Evolutionary conservation across 768 basidiomycete species (phyloP).

Genomic region (Terana coerulea): DNA sequence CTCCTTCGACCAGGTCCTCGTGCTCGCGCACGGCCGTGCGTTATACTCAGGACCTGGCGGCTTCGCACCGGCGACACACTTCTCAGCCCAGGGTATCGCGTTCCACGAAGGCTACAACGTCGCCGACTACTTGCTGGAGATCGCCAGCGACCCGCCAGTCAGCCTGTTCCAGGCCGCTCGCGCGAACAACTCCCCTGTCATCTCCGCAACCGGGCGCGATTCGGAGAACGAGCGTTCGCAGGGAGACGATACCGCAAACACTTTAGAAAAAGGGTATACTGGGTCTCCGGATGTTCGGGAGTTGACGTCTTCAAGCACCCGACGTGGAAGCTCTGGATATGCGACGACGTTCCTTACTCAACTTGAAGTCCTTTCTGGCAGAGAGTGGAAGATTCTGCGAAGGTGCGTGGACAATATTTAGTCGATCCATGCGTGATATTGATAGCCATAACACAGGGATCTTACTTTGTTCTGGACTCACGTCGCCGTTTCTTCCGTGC

Average conservation of each 20-base stretch:
- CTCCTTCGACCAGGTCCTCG: conserved; percentile 75
- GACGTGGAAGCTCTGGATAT: conserved; percentile 33
- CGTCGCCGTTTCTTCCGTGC: conserved; percentile 57
- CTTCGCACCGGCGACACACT: conserved; percentile 64
- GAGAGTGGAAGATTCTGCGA: conserved; percentile 82
- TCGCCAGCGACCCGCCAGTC: conserved; percentile 66
- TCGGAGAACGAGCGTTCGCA: neutral
- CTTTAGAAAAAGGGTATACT: conserved; percentile 1
- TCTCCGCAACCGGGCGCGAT: too few species aligned
- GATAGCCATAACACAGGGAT: conserved; percentile 55
- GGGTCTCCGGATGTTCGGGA: neutral
- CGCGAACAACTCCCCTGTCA: too few species aligned
- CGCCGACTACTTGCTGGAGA: conserved; percentile 88
- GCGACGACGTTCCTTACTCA: conserved; percentile 87
- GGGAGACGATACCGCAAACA: conserved; percentile 2
- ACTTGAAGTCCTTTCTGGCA: conserved; percentile 71
- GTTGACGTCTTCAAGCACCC: neutral
- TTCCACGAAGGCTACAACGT: conserved; percentile 86
- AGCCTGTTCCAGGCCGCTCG: conserved; percentile 36
- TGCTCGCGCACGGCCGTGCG: conserved; percentile 73
- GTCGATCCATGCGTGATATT: conserved; percentile 4
- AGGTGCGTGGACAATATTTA: conserved; percentile 37
- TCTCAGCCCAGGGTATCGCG: conserved; percentile 39
- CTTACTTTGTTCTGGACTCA: conserved; percentile 83
- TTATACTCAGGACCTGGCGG: conserved; percentile 79